Percentiles rank a stretch among this genome's conserved stretches.
These are phyloP conservation scores for Hanseniaspora lindneri DNA, from an alignment of 805 yeast species.

Conservation along the genomic window DNA sequence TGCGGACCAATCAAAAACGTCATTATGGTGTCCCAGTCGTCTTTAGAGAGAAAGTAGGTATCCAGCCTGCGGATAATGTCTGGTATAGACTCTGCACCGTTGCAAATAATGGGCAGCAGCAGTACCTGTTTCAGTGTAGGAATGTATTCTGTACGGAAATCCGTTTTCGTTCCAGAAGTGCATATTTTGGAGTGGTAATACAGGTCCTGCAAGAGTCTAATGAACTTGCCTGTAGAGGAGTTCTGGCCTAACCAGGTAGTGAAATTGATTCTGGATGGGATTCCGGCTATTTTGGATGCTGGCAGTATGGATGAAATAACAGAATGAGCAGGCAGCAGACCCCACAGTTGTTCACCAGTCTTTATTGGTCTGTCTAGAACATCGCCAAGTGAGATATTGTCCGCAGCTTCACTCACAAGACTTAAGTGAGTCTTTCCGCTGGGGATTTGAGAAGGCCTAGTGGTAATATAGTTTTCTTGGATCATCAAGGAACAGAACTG, in stretches of 20 bases:
- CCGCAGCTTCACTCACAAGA: slow-evolving; percentile 67
- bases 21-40: slow-evolving; percentile 82
- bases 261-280: slow-evolving; percentile 59
- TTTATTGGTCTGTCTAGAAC: slow-evolving; percentile 70
- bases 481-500: slow-evolving; percentile 92
- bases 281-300: slow-evolving; percentile 61
- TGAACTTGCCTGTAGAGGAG: slow-evolving; percentile 68
- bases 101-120: slow-evolving; percentile 42
- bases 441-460: slow-evolving; percentile 43
- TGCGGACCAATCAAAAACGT: slow-evolving; percentile 69
- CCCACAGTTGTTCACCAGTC: slow-evolving; percentile 89
- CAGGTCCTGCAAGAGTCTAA: slow-evolving; percentile 68
- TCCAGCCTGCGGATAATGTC: slow-evolving; percentile 67
- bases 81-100: slow-evolving; percentile 52
- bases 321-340: slow-evolving; percentile 82
- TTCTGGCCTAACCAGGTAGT: slow-evolving; percentile 84
- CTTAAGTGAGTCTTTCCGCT: slow-evolving; percentile 43
- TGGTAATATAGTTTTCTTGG: slow-evolving; percentile 76
- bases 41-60: slow-evolving; percentile 70
- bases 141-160: slow-evolving; percentile 64
- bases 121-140: slow-evolving; percentile 51
- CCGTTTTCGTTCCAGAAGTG: slow-evolving; percentile 63
- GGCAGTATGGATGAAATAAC: slow-evolving; percentile 77
- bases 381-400: slow-evolving; percentile 76
- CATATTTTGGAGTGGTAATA: slow-evolving; percentile 77